Evolutionary conservation across 768 basidiomycete genomes (phyloP), one percentile per base, ranked within the genome.

Genomic region (Brasilioporus rufonigricans): DNA sequence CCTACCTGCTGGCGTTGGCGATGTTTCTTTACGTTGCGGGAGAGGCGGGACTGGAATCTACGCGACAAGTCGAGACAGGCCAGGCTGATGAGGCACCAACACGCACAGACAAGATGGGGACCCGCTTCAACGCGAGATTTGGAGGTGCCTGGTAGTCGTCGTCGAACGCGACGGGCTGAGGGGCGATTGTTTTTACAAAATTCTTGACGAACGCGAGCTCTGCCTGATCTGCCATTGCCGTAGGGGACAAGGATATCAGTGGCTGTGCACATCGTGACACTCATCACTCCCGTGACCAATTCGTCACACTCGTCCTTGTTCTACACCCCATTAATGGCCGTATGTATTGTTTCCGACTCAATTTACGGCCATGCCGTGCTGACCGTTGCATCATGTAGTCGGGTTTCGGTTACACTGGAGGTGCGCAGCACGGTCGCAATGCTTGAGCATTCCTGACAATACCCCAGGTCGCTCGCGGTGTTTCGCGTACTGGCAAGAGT

Each of bases 401-500:
- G 56, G 86, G 86, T 47, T 87, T 80, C 70, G 75, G 82, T 48
- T 85, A 81, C 66, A 77, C 74, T 52, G 85, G 84, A 69, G 84
- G 83, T 83, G 58, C 48, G 76, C 65, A n/a, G 23, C 45, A 44
- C 14, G n/a, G 21, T 2, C 18, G 18, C 4, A 10, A 21, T 19
- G 2, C 2, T 24, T 44, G 29, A 27, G 29, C n/a, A n/a, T 12
- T 33, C 49, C 36, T 59, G 40, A 58, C 55, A 54, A 26, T 27
- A 41, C 46, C 33, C 41, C 58, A 93, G 92, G 91, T 62, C 84
- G 84, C 60, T 84, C 90, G 57, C 81, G 91, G 65, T 97, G 94
- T 73, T 94, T 94, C 71, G 78, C 83, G 13, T 91, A 87, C 74
- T 96, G 93, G 93, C 93, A 94, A 66, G 91, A 94, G 71, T 89